These are phyloP conservation scores for Pezicula radicicola DNA, from an alignment of 2,329 filamentous ascomycete genomes.

Conservation along the genomic window DNA sequence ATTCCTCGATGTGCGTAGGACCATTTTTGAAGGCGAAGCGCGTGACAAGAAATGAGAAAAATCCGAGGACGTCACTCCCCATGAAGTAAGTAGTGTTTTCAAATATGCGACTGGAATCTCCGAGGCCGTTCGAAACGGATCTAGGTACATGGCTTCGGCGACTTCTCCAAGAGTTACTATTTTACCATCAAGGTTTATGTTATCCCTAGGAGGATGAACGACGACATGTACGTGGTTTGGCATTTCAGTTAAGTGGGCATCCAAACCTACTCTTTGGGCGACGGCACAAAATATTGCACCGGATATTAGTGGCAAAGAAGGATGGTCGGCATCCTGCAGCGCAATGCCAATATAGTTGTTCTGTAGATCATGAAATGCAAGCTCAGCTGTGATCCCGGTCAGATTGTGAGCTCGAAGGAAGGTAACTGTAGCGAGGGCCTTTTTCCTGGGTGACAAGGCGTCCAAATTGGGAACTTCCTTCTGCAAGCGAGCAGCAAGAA, in stretches of 20 bases:
- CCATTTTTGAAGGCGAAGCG: conserved; percentile 63
- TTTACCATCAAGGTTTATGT: conserved; percentile 56
- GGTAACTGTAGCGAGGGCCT: conserved; percentile 63
- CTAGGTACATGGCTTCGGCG: conserved; percentile 70
- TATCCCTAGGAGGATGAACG: conserved; percentile 55
- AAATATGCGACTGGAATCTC: conserved; percentile 64
- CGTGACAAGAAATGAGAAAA: conserved; percentile 56
- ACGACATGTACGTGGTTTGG: conserved; percentile 84
- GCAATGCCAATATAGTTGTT: conserved; percentile 88
- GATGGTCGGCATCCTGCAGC: conserved; percentile 67
- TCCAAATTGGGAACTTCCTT: conserved; percentile 49
- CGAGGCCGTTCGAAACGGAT: conserved; percentile 70
- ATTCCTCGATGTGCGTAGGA: conserved; percentile 75
- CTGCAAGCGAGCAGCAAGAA: conserved; percentile 55
- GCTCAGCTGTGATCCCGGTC: conserved; percentile 62
- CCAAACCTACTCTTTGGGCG: conserved; percentile 69
- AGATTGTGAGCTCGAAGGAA: conserved; percentile 70
- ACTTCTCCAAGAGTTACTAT: conserved; percentile 34
- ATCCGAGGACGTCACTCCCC: conserved; percentile 38
- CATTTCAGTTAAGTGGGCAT: conserved; percentile 76
- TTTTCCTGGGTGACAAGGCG: conserved; percentile 58
- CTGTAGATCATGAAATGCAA: conserved; percentile 73
- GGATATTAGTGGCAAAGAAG: conserved; percentile 82
- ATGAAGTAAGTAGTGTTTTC: conserved; percentile 51
- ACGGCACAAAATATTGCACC: conserved; percentile 83